A percentile compares a stretch with the other conserved stretches of the same genome.
Evolutionary conservation across 495 filamentous ascomycete genomes (phyloP).

Genomic region (Talaromyces stipitatus): DNA sequence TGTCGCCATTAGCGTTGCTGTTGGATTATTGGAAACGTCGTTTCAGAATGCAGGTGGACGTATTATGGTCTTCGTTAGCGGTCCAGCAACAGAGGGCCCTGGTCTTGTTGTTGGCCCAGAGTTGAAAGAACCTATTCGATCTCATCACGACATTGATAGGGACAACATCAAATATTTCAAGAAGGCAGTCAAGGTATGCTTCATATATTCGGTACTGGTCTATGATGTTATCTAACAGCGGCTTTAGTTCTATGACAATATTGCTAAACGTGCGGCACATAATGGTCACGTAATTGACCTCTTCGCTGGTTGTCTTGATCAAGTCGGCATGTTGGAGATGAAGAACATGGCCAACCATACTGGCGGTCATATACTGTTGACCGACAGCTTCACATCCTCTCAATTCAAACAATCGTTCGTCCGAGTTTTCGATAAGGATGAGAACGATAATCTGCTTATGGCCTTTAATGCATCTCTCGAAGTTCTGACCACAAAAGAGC

Average conservation of each 20-base stretch:
- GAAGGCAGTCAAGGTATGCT: slow-evolving; percentile 85
- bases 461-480: slow-evolving; percentile 97
- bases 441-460: slow-evolving; percentile 89
- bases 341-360: slow-evolving; percentile 95
- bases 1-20: slow-evolving; percentile 89
- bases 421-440: slow-evolving; percentile 95
- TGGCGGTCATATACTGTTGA: slow-evolving; percentile 96
- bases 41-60: slow-evolving; percentile 93
- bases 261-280: slow-evolving; percentile 93
- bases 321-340: slow-evolving; percentile 98
- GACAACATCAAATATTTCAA: slow-evolving; percentile 99
- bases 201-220: neutral
- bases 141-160: slow-evolving; percentile 97
- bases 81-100: slow-evolving; percentile 91
- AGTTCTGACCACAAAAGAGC: slow-evolving; percentile 93
- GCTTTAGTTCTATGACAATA: slow-evolving; percentile 83
- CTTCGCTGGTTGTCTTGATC: slow-evolving; percentile 96
- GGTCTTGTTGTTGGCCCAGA: slow-evolving; percentile 98
- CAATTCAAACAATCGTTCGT: slow-evolving; percentile 99
- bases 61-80: slow-evolving; percentile 96
- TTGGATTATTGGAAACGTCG: slow-evolving; percentile 84
- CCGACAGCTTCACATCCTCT: slow-evolving; percentile 97
- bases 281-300: slow-evolving; percentile 98
- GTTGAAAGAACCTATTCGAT: slow-evolving; percentile 91
- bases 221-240: slow-evolving; percentile 13